Evolutionary conservation across 441 rosid genomes (phyloP), one percentile per base, ranked within the genome.

Genomic region (Capsella rubella): DNA sequence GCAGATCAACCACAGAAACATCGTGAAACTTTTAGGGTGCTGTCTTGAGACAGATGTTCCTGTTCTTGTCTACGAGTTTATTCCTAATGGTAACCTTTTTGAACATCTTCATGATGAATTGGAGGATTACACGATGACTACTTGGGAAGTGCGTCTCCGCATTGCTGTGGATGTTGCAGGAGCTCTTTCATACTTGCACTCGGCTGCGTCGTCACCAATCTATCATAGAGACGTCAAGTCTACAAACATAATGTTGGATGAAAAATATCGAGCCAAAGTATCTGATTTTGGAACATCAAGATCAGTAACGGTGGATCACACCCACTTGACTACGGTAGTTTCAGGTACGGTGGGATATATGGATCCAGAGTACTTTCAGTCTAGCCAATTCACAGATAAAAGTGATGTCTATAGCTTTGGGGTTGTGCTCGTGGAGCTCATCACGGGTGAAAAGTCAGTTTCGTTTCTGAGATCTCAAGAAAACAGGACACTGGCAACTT

Each of bases 381-480:
- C 69, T 1, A 84, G 79, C 73, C 88, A 84, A 12, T 81, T 84
- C 4, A 84, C 87, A 3, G 78, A 69, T 70, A 86, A 86, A 77
- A 86, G 90, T 25, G 90, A 86, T 56, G 90, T 86, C 14, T 86
- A 86, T 49, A 86, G 90, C 73, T 86, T 82, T 27, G 90, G 90
- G 0, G 90, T 86, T 1, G 88, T 86, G 11, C 46, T 86, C 65
- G 76, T 73, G 10, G 88, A 86, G 78, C 76, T 86, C 25, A 61
- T 86, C 9, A 42, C 52, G 0, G 57, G 69, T 47, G 57, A 64
- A 34, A 64, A 31, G 3, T 27, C 69, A 0, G 16, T 47, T 50
- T 47, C 69, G 47, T 46, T 16, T 15, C 6, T 29, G 2, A 4
- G 69, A 1, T 6, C 40, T 31, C 55, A 64, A 25, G 69, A 64